Conservation (phyloP, 345 rosid species). For the Pseudoturritis turrita region DNA sequence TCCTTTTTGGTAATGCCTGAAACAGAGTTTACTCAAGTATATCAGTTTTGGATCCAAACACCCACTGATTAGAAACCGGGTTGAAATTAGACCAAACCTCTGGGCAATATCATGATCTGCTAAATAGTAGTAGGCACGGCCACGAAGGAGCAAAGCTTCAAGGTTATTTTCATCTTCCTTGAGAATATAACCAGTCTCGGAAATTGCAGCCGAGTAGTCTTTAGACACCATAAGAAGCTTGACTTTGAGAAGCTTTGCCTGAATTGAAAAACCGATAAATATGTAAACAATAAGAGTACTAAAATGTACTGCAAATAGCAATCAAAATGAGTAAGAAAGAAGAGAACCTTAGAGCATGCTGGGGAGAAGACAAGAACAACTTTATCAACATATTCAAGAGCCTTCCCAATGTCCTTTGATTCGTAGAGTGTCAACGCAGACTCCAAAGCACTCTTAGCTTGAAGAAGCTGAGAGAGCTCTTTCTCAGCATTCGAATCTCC, state of each 20-base stretch:
- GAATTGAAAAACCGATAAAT: not conserved
- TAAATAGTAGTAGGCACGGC: slow-evolving; percentile 95
- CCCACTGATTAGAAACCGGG: not conserved
- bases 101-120: slow-evolving; percentile 98
- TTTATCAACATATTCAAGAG: slow-evolving; percentile 79
- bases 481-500: slow-evolving; percentile 68
- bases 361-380: slow-evolving; percentile 96
- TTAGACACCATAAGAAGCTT: slow-evolving; percentile 59
- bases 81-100: slow-evolving; percentile 43
- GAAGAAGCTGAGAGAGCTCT: slow-evolving; percentile 88
- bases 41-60: not conserved
- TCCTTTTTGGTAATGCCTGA: slow-evolving; percentile 95
- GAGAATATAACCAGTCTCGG: slow-evolving; percentile 81
- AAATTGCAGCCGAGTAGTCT: slow-evolving; percentile 78
- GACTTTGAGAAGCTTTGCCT: slow-evolving; percentile 88
- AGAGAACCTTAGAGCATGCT: slow-evolving; percentile 73
- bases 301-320: not conserved
- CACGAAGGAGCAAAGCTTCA: slow-evolving; percentile 91
- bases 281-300: not conserved
- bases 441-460: slow-evolving; percentile 83
- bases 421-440: slow-evolving; percentile 59
- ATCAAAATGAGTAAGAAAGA: not conserved
- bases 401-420: slow-evolving; percentile 63
- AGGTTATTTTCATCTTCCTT: slow-evolving; percentile 85
- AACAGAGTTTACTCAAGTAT: slow-evolving; percentile 17